Evolutionary conservation across 371 early-diverging fungal species (phyloP), one percentile per base, ranked within the genome.

Genomic region (Mortierella sp.): DNA sequence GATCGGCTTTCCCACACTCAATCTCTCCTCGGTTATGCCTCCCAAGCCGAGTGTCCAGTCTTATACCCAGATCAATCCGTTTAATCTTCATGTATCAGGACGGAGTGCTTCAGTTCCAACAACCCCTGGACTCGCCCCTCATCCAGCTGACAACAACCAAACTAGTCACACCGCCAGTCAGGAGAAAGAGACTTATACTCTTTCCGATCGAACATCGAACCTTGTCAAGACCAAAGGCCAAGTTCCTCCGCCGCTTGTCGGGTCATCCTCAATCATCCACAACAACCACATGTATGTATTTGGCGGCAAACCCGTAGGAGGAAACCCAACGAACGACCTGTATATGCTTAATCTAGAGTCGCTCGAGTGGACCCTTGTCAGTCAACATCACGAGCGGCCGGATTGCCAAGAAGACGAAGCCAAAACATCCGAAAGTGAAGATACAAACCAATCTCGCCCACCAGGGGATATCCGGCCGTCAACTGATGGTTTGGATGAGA

Each of bases 221-320:
- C 28, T 74, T 13, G 40, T 64, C 6, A 47, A 68, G 57, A 89
- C 90, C 19, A 84, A 82, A 8, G 92, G 92, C 16, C 89, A 92
- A 31, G 67, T 87, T 17, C 92, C 92, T 5, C 92, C 92, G 13
- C 86, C 90, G 8, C 77, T 91, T 14, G 87, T 90, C 12, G 92
- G 92, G 34, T 86, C 89, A 17, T 83, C 92, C 0, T 80, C 86
- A 8, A 82, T 88, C 44, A 83, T 90, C 24, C 80, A 86, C 40
- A 79, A 79, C 28, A 83, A 85, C 27, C 57, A 56, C 2, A 63
- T 90, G 14, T 90, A 87, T 64, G 83, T 92, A 22, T 91, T 92
- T 81, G 92, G 91, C 46, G 92, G 92, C 19, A 81, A 89, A 13
- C 73, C 84, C 1, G 80, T 82, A 10, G 85, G 88, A n/a, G 78